Evolutionary conservation across 805 yeast genomes (phyloP).

Genomic region (Candida succiphila): DNA sequence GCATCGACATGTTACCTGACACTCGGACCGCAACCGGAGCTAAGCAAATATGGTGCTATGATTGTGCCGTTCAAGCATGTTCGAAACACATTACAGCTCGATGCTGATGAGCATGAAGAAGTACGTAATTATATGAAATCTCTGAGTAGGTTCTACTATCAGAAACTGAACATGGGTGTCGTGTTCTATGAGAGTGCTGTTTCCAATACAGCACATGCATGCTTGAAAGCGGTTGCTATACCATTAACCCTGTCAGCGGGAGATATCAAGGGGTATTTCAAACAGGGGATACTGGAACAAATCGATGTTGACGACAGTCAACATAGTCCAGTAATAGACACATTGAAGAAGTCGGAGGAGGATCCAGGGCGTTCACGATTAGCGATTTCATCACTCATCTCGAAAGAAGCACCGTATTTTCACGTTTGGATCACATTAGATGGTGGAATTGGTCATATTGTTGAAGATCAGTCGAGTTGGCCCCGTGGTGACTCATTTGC

Average conservation of each 20-base stretch:
- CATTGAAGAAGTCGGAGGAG: conserved; percentile 16
- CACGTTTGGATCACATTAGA: conserved; percentile 38
- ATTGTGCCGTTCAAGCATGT: conserved; percentile 34
- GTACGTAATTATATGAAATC: conserved; percentile 30
- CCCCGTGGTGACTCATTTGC: conserved; percentile 37
- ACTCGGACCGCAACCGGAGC: conserved; percentile 29
- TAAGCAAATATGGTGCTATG: conserved; percentile 21
- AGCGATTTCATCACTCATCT: conserved; percentile 25
- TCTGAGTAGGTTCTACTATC: conserved; percentile 28
- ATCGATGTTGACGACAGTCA: conserved; percentile 28
- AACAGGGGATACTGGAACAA: conserved; percentile 27
- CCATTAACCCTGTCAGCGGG: conserved; percentile 19
- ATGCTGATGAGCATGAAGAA: conserved; percentile 34
- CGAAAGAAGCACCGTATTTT: conserved; percentile 38
- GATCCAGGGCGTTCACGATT: conserved; percentile 13
- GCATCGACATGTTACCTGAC: conserved; percentile 28
- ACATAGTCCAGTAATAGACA: conserved; percentile 27
- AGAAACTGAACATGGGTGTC: conserved; percentile 22
- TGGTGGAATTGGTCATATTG: conserved; percentile 42
- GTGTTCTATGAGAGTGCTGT: conserved; percentile 37
- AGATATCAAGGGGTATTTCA: conserved; percentile 30
- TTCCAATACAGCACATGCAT: conserved; percentile 24
- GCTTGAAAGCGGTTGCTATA: conserved; percentile 33
- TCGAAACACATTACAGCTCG: conserved; percentile 29
- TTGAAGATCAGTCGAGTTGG: conserved; percentile 32